These are phyloP conservation scores for Platanthera guangdongensis DNA, from an alignment of 106 monocot species.

Conservation along the genomic window DNA sequence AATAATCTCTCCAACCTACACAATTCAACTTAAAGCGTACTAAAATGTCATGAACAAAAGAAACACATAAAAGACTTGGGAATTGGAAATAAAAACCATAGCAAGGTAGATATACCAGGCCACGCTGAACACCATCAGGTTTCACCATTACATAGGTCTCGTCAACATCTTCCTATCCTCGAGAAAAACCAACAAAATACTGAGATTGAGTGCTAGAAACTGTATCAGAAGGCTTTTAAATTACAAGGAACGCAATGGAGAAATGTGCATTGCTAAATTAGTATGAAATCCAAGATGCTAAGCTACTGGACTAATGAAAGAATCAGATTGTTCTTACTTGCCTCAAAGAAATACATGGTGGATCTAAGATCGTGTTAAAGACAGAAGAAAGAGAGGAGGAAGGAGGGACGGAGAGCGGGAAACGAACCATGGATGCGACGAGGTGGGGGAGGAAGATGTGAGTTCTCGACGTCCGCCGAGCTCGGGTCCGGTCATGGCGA, in stretches of 20 bases:
- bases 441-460: constrained; percentile 9
- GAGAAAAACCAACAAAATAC: neutral
- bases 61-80: neutral
- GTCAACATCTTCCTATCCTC: constrained; percentile 43
- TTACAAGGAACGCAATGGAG: neutral
- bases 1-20: constrained; percentile 93
- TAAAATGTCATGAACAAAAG: neutral
- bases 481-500: neutral
- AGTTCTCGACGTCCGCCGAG: neutral
- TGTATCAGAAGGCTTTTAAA: neutral
- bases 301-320: neutral
- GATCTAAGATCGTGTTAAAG: neutral
- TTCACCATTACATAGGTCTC: constrained; percentile 84
- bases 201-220: neutral
- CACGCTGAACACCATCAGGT: constrained; percentile 84
- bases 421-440: constrained; percentile 4
- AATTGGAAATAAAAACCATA: neutral
- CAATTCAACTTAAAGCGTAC: neutral
- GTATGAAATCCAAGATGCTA: neutral
- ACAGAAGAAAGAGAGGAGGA: neutral
- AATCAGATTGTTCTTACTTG: neutral
- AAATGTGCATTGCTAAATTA: neutral
- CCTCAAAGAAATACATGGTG: neutral
- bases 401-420: neutral
- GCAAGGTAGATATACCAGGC: constrained; percentile 39